phyloP scores from a whole-genome alignment of 1,284 basidiomycete genomes.

The Phellinidium pouzarii region DNA sequence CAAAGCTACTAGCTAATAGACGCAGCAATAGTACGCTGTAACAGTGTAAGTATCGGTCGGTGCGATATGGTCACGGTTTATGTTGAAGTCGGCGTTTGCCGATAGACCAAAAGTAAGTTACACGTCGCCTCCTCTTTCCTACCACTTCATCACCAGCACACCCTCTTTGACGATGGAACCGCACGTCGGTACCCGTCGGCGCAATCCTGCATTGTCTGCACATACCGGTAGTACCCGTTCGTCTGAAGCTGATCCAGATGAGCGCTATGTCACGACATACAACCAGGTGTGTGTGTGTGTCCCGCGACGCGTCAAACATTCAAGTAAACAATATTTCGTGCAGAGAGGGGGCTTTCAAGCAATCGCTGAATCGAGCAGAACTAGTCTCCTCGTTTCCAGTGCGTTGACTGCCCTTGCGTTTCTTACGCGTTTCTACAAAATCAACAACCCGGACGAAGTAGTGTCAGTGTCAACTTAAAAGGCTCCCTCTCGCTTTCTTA shows the following conservation, averaged over 20 bases:
- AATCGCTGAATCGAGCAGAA: constrained; percentile 17
- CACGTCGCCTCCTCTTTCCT: not conserved
- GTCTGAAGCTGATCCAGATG: constrained; percentile 15
- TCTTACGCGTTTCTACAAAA: constrained; percentile 85
- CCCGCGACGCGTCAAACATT: not conserved
- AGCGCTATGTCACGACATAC: constrained; percentile 14
- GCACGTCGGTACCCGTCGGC: constrained; percentile 16
- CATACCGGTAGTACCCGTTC: constrained; percentile 11
- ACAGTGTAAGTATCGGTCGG: too few relatives aligned
- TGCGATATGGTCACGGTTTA: too few relatives aligned
- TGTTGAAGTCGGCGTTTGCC: too few relatives aligned
- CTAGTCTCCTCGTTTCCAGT: constrained; percentile 36
- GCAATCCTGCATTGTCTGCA: constrained; percentile 6
- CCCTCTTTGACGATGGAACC: constrained; percentile 14
- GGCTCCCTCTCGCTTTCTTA: constrained; percentile 3
- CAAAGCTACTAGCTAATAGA: too few relatives aligned
- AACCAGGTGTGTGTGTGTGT: constrained; percentile 13
- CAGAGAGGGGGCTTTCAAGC: constrained; percentile 14
- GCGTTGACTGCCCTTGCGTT: constrained; percentile 71
- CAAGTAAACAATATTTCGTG: not conserved
- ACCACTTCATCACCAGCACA: not conserved
- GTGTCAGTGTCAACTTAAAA: constrained; percentile 57
- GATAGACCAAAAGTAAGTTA: too few relatives aligned
- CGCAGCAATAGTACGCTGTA: too few relatives aligned
- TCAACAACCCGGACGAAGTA: constrained; percentile 89